Evolutionary conservation across 352 stramenopile genomes (phyloP).

Genomic region (Phytopythium chamaehyphon): DNA sequence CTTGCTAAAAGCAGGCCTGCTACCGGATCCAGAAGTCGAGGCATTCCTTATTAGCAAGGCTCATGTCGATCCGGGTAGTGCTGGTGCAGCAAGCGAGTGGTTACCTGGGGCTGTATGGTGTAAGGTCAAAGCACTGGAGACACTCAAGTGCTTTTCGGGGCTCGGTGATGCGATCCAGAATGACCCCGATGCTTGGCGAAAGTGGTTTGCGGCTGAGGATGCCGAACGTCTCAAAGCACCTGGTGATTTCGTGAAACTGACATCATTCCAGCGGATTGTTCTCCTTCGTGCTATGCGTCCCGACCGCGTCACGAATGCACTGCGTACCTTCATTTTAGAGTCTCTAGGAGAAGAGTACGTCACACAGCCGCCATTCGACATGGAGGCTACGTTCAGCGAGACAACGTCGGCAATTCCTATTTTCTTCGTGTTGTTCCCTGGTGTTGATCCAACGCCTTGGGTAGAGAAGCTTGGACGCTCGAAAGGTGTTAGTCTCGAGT

Average conservation of each 20-base stretch:
- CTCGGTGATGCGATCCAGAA: conserved; percentile 95
- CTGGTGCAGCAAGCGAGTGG: conserved; percentile 93
- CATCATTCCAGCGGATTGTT: conserved; percentile 82
- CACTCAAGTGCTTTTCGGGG: conserved; percentile 89
- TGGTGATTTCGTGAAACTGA: conserved; percentile 88
- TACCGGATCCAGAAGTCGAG: conserved; percentile 88
- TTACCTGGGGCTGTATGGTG: conserved; percentile 87
- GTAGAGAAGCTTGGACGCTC: conserved; percentile 89
- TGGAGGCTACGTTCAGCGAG: conserved; percentile 89
- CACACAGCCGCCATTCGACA: conserved; percentile 90
- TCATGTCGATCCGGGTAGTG: conserved; percentile 88
- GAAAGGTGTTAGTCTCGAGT: conserved; percentile 89
- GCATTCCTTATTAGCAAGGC: conserved; percentile 88
- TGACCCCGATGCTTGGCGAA: conserved; percentile 95
- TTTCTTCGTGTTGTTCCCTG: conserved; percentile 95
- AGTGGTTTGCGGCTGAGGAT: conserved; percentile 96
- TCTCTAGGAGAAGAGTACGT: conserved; percentile 89
- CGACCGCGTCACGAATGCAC: conserved; percentile 92
- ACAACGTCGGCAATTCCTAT: conserved; percentile 91
- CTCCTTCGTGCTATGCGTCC: conserved; percentile 91
- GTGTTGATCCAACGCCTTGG: conserved; percentile 93
- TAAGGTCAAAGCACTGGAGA: conserved; percentile 92
- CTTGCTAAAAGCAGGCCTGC: conserved; percentile 83
- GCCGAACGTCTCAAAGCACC: conserved; percentile 93
- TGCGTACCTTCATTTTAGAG: conserved; percentile 90